A percentile compares a stretch with the other conserved stretches of the same genome.
phyloP scores from a whole-genome alignment of 139 green algal genomes.

The Mesostigma viride region DNA sequence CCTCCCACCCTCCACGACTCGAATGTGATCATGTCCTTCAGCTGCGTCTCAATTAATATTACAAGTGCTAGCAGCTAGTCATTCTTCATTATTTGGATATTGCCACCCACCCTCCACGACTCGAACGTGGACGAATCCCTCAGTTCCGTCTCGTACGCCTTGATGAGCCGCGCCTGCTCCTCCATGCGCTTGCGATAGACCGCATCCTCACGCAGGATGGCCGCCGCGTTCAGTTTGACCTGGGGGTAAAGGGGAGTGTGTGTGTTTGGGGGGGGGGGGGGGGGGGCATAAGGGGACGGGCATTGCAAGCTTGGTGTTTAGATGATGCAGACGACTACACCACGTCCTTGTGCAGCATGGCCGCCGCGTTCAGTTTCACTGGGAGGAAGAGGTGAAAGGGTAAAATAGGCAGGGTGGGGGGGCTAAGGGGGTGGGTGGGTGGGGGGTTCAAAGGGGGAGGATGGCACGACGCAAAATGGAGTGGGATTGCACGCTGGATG shows the following conservation, averaged over 20 bases:
- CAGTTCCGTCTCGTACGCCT: constrained; percentile 56
- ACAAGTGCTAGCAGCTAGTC: constrained; percentile 7
- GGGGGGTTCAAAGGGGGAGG: too few species aligned
- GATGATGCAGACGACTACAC: too few species aligned
- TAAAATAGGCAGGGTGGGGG: background rate
- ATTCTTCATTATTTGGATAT: background rate
- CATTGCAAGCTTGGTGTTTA: too few species aligned
- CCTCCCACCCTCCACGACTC: constrained; percentile 37
- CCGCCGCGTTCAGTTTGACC: constrained; percentile 57
- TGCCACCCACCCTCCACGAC: constrained; percentile 20
- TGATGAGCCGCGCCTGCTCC: constrained; percentile 47
- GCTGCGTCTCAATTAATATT: constrained; percentile 39
- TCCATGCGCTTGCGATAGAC: constrained; percentile 57
- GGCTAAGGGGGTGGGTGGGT: too few species aligned
- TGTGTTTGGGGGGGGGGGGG: background rate
- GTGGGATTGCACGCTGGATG: too few species aligned
- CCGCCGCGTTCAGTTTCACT: constrained; percentile 59
- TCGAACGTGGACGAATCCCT: constrained; percentile 46
- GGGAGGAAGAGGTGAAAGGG: constrained; percentile 3
- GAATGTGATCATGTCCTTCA: constrained; percentile 45
- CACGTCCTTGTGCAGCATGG: constrained; percentile 63
- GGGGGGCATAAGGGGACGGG: background rate
- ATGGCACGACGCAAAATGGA: background rate
- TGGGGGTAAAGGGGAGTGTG: constrained; percentile 8
- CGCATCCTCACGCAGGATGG: constrained; percentile 64